These are phyloP conservation scores for Lentinula raphanica DNA, from an alignment of 768 basidiomycete species.

Conservation along the genomic window DNA sequence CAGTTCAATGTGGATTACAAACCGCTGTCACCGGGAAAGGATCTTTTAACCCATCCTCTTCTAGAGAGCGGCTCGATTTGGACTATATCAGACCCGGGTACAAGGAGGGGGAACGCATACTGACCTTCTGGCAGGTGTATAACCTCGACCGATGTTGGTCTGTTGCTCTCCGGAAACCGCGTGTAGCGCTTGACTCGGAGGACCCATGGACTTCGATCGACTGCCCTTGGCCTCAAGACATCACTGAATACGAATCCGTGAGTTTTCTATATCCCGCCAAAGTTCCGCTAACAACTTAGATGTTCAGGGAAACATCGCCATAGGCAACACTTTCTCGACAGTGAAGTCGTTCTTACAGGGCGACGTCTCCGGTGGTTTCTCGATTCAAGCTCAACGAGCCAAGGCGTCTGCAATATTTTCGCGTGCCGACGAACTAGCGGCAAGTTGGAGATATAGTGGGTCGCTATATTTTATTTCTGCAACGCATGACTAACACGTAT, in stretches of 20 bases:
- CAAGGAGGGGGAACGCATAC: constrained; percentile 65
- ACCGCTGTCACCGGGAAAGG: constrained; percentile 28
- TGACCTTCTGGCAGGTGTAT: constrained; percentile 82
- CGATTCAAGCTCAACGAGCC: constrained; percentile 57
- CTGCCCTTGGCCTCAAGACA: constrained; percentile 73
- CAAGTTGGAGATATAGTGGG: constrained; percentile 58
- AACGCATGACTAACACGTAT: constrained; percentile 3
- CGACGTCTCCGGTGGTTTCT: constrained; percentile 55
- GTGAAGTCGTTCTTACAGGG: constrained; percentile 59
- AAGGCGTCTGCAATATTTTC: constrained; percentile 77
- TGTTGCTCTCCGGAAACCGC: constrained; percentile 62
- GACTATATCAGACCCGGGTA: constrained; percentile 55
- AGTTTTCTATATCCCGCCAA: constrained; percentile 19
- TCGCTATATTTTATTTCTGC: constrained; percentile 1
- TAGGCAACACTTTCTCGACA: constrained; percentile 49
- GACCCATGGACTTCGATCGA: constrained; percentile 54
- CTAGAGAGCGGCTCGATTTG: constrained; percentile 37
- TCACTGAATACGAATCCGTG: constrained; percentile 70
- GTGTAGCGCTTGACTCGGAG: constrained; percentile 58
- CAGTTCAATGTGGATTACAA: constrained; percentile 70
- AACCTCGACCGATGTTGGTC: constrained; percentile 81
- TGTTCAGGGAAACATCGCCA: constrained; percentile 53
- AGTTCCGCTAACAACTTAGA: neutral
- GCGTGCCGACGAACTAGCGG: constrained; percentile 56
- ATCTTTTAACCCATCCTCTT: constrained; percentile 28